phyloP scores from a whole-genome alignment of 2,329 filamentous ascomycete species.

The Diaporthe vaccinii region DNA sequence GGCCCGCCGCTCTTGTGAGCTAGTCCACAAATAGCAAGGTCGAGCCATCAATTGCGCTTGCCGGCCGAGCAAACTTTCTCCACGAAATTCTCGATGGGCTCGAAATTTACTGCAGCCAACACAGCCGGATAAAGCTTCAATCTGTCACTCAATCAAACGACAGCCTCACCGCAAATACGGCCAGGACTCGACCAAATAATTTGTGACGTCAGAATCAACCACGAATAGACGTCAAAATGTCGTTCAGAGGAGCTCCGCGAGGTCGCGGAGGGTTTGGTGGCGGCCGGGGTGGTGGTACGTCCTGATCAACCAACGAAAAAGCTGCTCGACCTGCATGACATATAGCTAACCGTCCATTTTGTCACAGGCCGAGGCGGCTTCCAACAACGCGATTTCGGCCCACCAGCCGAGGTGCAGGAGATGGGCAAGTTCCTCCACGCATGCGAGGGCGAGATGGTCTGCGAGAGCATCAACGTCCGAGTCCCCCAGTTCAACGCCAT shows the following conservation, averaged over 20 bases:
- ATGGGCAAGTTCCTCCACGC: constrained; percentile 96
- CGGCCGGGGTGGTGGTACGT: constrained; percentile 63
- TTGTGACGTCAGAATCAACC: constrained; percentile 23
- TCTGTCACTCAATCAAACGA: constrained; percentile 17
- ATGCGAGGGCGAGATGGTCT: constrained; percentile 98
- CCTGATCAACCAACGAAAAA: constrained; percentile 48
- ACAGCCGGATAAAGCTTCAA: constrained; percentile 1
- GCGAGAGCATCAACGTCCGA: constrained; percentile 94
- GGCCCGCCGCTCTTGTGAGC: neutral
- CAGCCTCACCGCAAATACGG: constrained; percentile 34
- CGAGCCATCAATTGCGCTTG: constrained; percentile 29
- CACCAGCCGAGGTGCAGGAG: constrained; percentile 77
- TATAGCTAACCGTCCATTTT: constrained; percentile 31
- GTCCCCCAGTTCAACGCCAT: constrained; percentile 99
- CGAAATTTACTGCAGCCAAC: constrained; percentile 29
- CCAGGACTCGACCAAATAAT: constrained; percentile 28
- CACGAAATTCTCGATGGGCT: constrained; percentile 38
- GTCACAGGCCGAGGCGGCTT: constrained; percentile 72
- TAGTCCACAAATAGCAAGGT: constrained; percentile 29
- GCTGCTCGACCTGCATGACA: constrained; percentile 37
- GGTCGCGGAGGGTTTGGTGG: constrained; percentile 65
- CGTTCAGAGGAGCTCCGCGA: constrained; percentile 68
- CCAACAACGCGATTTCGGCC: constrained; percentile 71
- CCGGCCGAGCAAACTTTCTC: constrained; percentile 40
- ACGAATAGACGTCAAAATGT: constrained; percentile 62